Conservation (phyloP, 2,329 filamentous ascomycete species). For the Talaromyces sp. region DNA sequence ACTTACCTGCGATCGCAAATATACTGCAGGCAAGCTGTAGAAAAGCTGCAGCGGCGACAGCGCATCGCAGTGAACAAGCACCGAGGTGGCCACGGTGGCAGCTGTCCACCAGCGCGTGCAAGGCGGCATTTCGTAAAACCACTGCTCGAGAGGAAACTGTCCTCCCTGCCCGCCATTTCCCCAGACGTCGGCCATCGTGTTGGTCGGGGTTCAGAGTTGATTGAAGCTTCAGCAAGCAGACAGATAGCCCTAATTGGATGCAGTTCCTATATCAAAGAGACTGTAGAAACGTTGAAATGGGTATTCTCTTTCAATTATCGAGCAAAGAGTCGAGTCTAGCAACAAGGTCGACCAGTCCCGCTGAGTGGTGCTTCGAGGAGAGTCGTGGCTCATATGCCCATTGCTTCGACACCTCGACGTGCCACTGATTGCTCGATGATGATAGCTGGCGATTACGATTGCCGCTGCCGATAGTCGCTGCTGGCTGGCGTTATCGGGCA, state of each 20-base stretch:
- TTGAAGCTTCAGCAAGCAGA: not conserved
- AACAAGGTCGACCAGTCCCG: not conserved
- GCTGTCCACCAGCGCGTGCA: slow-evolving; percentile 97
- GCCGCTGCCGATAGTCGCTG: not conserved
- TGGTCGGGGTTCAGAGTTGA: not conserved
- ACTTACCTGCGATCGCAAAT: slow-evolving; percentile 80
- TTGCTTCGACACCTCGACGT: not conserved
- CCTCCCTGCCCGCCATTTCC: slow-evolving; percentile 43
- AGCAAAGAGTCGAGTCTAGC: not conserved
- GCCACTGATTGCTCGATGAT: not conserved
- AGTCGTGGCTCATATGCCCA: not conserved
- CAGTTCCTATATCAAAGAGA: no score
- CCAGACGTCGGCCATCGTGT: slow-evolving; percentile 37
- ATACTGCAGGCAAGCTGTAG: slow-evolving; percentile 90
- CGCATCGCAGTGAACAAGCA: slow-evolving; percentile 87
- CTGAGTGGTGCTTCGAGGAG: not conserved
- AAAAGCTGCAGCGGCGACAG: slow-evolving; percentile 92
- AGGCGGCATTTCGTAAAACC: slow-evolving; percentile 98
- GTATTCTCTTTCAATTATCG: no score
- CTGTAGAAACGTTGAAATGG: no score
- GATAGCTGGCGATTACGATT: not conserved
- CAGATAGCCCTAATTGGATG: not conserved
- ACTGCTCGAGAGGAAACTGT: slow-evolving; percentile 80
- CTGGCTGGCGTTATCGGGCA: not conserved
- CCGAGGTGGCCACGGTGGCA: slow-evolving; percentile 78